Evolutionary conservation across 2,329 filamentous ascomycete species (phyloP).

Genomic region (Fonsecaea erecta): DNA sequence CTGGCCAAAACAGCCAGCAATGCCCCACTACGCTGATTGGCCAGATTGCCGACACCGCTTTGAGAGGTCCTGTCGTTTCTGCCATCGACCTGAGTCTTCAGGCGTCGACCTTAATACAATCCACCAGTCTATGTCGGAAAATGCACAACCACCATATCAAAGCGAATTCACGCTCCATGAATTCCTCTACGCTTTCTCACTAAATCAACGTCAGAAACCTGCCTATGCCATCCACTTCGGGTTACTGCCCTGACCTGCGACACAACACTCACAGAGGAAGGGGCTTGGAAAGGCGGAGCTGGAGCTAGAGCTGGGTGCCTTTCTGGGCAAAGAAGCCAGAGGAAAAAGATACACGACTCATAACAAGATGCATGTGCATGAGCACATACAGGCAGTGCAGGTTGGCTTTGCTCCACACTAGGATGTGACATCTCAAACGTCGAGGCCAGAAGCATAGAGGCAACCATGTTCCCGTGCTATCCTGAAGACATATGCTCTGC

Average conservation of each 20-base stretch:
- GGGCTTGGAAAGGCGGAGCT: constrained; percentile 3
- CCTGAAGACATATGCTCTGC: background rate
- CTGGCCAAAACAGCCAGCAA: constrained; percentile 9
- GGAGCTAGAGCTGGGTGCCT: background rate
- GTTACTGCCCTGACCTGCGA: background rate
- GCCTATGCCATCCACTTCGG: background rate
- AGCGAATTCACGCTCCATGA: background rate
- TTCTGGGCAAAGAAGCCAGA: background rate
- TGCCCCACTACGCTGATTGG: constrained; percentile 24
- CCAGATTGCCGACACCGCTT: background rate
- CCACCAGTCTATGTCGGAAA: background rate
- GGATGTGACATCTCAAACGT: background rate
- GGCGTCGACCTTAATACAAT: too few species aligned
- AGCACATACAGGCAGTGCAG: background rate
- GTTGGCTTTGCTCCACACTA: background rate
- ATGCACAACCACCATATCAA: background rate
- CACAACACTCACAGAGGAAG: background rate
- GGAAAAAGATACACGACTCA: background rate
- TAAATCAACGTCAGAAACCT: background rate
- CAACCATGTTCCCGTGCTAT: background rate
- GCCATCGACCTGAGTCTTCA: too few species aligned
- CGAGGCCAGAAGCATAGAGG: background rate
- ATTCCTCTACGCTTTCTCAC: background rate
- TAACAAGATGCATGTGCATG: background rate
- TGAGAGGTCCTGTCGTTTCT: too few species aligned